Percentiles rank a stretch among this genome's conserved stretches.
phyloP scores from a whole-genome alignment of 2,329 filamentous ascomycete species.

The Hymenotorrendiella dingleyae region DNA sequence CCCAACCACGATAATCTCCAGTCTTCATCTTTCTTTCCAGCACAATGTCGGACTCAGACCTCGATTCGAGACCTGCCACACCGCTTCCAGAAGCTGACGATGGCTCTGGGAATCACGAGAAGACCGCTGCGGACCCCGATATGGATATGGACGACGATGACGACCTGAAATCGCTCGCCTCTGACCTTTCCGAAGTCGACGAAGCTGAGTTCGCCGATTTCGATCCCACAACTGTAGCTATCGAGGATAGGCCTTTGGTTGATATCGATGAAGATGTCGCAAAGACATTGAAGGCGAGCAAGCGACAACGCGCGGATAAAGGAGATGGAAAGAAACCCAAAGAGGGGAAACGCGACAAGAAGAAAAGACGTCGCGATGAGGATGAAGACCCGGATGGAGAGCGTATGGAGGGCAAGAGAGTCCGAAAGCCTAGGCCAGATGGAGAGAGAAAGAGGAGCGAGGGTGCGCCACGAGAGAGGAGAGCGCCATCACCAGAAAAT shows the following conservation, averaged over 20 bases:
- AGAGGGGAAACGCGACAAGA: slow-evolving; percentile 57
- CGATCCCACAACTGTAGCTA: slow-evolving; percentile 56
- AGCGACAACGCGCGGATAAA: slow-evolving; percentile 57
- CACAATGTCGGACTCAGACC: slow-evolving; percentile 27
- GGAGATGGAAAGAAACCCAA: slow-evolving; percentile 67
- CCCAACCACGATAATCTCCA: too few species aligned
- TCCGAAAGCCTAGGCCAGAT: slow-evolving; percentile 36
- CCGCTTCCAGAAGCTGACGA: slow-evolving; percentile 20
- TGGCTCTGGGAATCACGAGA: slow-evolving; percentile 15
- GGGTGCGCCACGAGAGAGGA: slow-evolving; percentile 35
- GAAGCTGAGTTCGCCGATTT: slow-evolving; percentile 66
- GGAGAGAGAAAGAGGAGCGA: slow-evolving; percentile 30
- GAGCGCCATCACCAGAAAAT: slow-evolving; percentile 55
- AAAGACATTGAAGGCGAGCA: slow-evolving; percentile 57
- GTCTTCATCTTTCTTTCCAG: neutral
- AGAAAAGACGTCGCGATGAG: slow-evolving; percentile 54
- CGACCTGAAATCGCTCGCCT: slow-evolving; percentile 32
- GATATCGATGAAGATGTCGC: slow-evolving; percentile 63
- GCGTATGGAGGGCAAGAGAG: slow-evolving; percentile 47
- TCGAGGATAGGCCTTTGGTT: slow-evolving; percentile 54
- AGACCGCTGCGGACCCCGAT: slow-evolving; percentile 25
- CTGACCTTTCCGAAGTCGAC: slow-evolving; percentile 61
- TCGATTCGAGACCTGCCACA: slow-evolving; percentile 17
- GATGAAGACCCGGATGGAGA: slow-evolving; percentile 41
- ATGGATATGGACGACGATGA: slow-evolving; percentile 22